Base-by-base conservation (phyloP, 2,329 filamentous ascomycete genomes). In the Sclerotinia minor region DNA sequence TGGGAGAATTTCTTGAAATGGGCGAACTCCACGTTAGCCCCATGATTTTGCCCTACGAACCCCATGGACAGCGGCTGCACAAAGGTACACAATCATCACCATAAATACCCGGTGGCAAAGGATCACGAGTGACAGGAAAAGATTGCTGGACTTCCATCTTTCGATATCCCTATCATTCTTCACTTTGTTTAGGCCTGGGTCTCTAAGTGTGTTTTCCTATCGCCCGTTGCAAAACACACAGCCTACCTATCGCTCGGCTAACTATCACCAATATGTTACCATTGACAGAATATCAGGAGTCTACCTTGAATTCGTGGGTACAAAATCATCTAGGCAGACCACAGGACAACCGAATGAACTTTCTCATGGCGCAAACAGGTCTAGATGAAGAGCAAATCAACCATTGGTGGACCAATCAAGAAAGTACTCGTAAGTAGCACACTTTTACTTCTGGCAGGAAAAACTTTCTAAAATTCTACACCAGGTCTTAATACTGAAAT, bases 381-480 rank as follows among this genome's bases (percentile, higher is more conserved):
- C 67, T 73, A 21, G 65, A 68, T 50, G 64, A 65, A 21, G 69
- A 69, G 19, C 69, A 71, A 44, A 71, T 73, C 57, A 68, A 71
- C 38, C 32, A 35, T 13, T 73, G 72, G 71, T 73, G 67, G 57
- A 55, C 60, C 6, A 68, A 61, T 53, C n/a, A 44, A 24, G 64
- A 60, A 41, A 35, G 47, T 11, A 52, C 57, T 32, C 17, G 69
- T 69, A 45, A 66, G 67, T 57, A 15, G 44, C 29, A 53, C 9
- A 15, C 15, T 21, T 29, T 19, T 19, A 1, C 1, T 6, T n/a
- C 11, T 54, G n/a, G 21, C 2, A 19, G 9, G 17, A 8, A 19
- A 19, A 5, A 2, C 21, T 1, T n/a, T 38, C 67, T 68, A 44
- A 67, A 19, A 24, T 15, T 38, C 13, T 13, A 21, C 6, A 19